phyloP scores from a whole-genome alignment of 495 filamentous ascomycete genomes.

The Daldinia loculata region DNA sequence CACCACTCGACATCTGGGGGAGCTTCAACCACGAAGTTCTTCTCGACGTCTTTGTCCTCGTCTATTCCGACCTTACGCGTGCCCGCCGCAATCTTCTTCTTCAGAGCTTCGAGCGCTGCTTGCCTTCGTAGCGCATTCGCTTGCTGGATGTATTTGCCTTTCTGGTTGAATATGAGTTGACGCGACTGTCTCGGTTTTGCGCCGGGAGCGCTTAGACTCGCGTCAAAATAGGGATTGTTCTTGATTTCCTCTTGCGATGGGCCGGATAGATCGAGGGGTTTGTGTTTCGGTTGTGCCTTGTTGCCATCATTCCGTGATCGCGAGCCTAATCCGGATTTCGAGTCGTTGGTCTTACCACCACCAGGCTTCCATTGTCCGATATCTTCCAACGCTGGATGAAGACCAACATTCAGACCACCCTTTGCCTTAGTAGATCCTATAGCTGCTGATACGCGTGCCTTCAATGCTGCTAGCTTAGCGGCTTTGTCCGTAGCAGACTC shows the following conservation, averaged over 20 bases:
- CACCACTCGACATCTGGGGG: slow-evolving; percentile 97
- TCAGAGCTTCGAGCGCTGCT: slow-evolving; percentile 90
- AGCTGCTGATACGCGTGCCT: slow-evolving; percentile 81
- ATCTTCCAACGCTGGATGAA: slow-evolving; percentile 89
- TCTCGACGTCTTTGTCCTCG: slow-evolving; percentile 89
- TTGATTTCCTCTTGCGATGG: slow-evolving; percentile 66
- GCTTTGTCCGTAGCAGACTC: slow-evolving; percentile 63
- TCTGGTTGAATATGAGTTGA: slow-evolving; percentile 89
- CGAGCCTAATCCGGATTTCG: slow-evolving; percentile 40
- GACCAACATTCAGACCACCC: slow-evolving; percentile 86
- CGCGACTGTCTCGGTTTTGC: slow-evolving; percentile 71
- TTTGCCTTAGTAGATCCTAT: slow-evolving; percentile 66
- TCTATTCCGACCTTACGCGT: slow-evolving; percentile 88
- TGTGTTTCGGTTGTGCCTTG: slow-evolving; percentile 29
- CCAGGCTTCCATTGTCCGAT: slow-evolving; percentile 68
- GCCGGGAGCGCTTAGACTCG: slow-evolving; percentile 68
- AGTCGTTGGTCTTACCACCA: slow-evolving; percentile 36
- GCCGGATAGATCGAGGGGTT: slow-evolving; percentile 68
- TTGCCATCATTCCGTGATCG: slow-evolving; percentile 30
- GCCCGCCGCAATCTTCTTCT: slow-evolving; percentile 86
- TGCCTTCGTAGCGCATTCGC: slow-evolving; percentile 87
- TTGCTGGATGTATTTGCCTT: slow-evolving; percentile 96
- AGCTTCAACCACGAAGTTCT: slow-evolving; percentile 82
- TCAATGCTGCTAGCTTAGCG: slow-evolving; percentile 70
- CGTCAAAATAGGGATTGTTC: slow-evolving; percentile 89